Percentiles rank a stretch among this genome's conserved stretches.
phyloP scores from a whole-genome alignment of 371 early-diverging fungal species.

The Funneliformis caledonium region DNA sequence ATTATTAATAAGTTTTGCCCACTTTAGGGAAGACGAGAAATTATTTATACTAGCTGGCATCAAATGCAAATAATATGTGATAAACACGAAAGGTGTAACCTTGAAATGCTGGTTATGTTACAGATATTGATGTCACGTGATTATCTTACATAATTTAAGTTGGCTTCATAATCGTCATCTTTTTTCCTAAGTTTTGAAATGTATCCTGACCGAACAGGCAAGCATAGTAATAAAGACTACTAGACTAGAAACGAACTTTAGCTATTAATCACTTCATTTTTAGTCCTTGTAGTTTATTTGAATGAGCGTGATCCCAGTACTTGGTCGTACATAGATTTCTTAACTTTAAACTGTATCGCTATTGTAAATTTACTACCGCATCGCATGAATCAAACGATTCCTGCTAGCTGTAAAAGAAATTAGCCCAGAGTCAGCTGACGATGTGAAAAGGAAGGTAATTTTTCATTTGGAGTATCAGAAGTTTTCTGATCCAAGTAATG shows the following conservation, averaged over 20 bases:
- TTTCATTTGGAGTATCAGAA: slow-evolving; percentile 27
- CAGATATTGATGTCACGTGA: too few species aligned
- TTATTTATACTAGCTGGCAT: too few species aligned
- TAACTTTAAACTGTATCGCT: slow-evolving; percentile 25
- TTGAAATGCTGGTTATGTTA: too few species aligned
- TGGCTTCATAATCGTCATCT: too few species aligned
- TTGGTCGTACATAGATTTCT: slow-evolving; percentile 38
- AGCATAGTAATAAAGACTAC: neutral
- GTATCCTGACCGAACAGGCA: slow-evolving; percentile 32
- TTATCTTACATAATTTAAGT: too few species aligned
- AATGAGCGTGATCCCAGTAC: slow-evolving; percentile 11
- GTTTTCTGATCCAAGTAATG: slow-evolving; percentile 38
- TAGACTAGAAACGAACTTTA: neutral
- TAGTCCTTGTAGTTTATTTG: slow-evolving; percentile 36
- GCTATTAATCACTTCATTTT: slow-evolving; percentile 28
- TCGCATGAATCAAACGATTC: slow-evolving; percentile 23
- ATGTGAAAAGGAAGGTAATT: slow-evolving; percentile 30
- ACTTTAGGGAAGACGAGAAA: too few species aligned
- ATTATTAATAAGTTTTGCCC: too few species aligned
- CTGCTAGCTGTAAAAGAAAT: slow-evolving; percentile 26
- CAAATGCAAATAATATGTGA: too few species aligned
- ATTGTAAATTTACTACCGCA: slow-evolving; percentile 24
- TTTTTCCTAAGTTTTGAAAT: neutral
- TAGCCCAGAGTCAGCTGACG: slow-evolving; percentile 13
- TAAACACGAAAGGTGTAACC: too few species aligned